Base-by-base conservation (phyloP, 768 basidiomycete genomes). In the Mycena metata region DNA sequence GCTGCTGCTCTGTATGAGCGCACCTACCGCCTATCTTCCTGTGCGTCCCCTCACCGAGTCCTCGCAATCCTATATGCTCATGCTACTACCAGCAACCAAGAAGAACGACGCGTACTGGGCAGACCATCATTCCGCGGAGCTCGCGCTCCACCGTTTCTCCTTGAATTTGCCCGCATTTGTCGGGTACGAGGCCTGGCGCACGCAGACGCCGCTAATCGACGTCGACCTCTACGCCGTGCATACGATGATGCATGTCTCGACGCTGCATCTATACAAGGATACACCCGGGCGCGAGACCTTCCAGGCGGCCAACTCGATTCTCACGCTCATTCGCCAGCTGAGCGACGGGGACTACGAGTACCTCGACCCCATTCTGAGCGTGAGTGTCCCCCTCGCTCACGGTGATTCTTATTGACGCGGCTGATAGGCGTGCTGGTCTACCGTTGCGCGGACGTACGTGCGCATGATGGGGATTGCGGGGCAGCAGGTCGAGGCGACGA, bases 1-100 rank as follows among this genome's bases (percentile, higher is more conserved):
- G 86, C 85, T 0, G 80, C 83, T 4, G 82, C 84, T 33, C 79
- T 90, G 43, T 89, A 85, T 72, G 88, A 89, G 73, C 80, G 85
- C 17, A 83, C 88, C 7, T 81, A 83, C 26, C 84, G 87, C 41
- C 76, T 86, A 23, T 75, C 78, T 10, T 76, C 78, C 41, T 70
- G 84, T 85, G 71, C 64, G 83, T 79, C 30, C 21, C 12, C 55
- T n/a, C n/a, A 17, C 42, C 26, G 9, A 59, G 16, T 30, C 50
- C 35, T 43, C 41, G 46, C n/a, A 60, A 50, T 60, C 30, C 24
- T 60, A 61, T 63, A 35, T 41, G 41, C 56, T 35, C 17, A 46
- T 57, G 69, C 72, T 69, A 5, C 15, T 36, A 58, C 59, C 59
- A 77, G 79, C 66, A 67, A 72, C 74, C 47, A 78, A 67, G 60